Conservation (phyloP, 2,329 filamentous ascomycete species). For the Aspergillus jensenii region DNA sequence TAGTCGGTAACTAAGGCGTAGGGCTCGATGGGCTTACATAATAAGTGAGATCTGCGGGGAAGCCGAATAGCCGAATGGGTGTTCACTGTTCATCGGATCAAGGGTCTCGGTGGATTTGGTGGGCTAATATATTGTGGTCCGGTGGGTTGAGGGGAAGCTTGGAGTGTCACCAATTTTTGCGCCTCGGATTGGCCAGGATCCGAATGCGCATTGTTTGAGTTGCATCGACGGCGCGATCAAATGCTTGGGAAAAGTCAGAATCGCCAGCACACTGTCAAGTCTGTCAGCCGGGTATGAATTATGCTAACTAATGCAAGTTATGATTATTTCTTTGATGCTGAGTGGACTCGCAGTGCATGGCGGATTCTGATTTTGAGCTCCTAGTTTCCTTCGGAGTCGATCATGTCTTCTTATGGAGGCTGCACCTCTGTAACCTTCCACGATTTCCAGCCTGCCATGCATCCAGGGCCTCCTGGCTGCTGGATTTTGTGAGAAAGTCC, state of each 20-base stretch:
- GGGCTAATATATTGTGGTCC: too few relatives aligned
- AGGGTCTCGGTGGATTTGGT: neutral
- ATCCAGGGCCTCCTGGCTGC: neutral
- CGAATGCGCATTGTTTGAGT: too few relatives aligned
- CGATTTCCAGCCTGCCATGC: neutral
- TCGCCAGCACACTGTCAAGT: neutral
- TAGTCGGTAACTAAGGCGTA: neutral
- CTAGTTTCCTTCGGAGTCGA: neutral
- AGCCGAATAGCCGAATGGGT: slow-evolving; percentile 5
- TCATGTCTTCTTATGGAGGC: neutral
- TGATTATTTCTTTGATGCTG: neutral
- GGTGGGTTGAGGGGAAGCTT: too few relatives aligned
- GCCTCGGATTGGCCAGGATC: too few relatives aligned
- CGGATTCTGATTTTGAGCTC: neutral
- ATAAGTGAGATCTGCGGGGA: slow-evolving; percentile 4
- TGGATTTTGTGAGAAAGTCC: neutral
- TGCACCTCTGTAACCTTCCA: neutral
- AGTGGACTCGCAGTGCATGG: neutral
- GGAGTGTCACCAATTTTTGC: too few relatives aligned
- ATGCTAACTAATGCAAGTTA: too few relatives aligned
- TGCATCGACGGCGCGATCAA: too few relatives aligned
- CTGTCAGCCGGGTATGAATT: neutral
- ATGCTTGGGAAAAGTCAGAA: neutral
- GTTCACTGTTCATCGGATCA: neutral
- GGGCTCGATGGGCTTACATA: neutral